Evolutionary conservation across 176 grass and related monocot species (phyloP).

Genomic region (Otatea glauca): DNA sequence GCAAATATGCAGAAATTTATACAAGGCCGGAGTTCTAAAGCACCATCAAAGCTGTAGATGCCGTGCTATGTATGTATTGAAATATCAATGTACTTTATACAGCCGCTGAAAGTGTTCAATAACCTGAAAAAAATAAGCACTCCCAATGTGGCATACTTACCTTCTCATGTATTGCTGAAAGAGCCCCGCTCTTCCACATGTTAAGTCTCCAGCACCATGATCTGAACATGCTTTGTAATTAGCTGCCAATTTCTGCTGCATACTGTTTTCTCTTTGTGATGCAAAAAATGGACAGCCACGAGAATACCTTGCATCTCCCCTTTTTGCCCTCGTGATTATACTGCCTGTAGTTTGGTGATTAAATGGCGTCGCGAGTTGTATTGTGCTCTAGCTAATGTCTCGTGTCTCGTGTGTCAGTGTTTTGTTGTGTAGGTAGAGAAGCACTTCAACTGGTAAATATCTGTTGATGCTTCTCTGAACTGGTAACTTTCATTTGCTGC

Average conservation of each 20-base stretch:
- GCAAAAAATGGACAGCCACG: neutral
- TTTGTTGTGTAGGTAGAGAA: neutral
- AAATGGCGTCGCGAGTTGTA: too few species aligned
- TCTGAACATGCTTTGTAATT: neutral
- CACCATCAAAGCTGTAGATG: conserved; percentile 75
- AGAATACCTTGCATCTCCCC: neutral
- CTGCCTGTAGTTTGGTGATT: too few species aligned
- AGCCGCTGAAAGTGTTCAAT: neutral
- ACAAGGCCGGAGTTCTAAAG: conserved; percentile 59
- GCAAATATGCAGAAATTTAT: conserved; percentile 88
- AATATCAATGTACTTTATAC: conserved; percentile 1
- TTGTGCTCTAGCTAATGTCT: neutral
- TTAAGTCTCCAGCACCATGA: neutral
- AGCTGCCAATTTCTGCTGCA: neutral
- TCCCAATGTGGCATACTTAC: neutral
- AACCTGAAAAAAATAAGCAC: conserved; percentile 12
- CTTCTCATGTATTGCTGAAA: conserved; percentile 14
- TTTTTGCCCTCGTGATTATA: too few species aligned
- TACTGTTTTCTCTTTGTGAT: neutral
- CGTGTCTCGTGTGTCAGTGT: too few species aligned
- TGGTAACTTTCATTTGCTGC: neutral
- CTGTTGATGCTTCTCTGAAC: neutral
- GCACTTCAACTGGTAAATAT: neutral
- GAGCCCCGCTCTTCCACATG: neutral
- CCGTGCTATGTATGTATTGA: neutral